A percentile compares a stretch with the other conserved stretches of the same genome.
Evolutionary conservation across 208 protist species (phyloP).

Genomic region (Blastocrithidia nonstop): DNA sequence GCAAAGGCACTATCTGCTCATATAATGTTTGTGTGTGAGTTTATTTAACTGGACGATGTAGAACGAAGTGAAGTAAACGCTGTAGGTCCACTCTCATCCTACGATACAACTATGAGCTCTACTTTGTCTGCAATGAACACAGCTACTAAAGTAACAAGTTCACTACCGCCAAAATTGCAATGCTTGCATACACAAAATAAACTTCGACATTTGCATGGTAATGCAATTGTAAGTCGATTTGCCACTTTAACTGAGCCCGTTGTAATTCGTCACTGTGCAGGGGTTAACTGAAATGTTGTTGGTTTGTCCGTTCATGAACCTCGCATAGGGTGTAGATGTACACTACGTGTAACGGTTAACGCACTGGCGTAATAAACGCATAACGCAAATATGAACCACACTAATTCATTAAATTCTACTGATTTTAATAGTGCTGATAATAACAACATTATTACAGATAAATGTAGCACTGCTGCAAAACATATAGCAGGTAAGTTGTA

Average conservation of each 20-base stretch:
- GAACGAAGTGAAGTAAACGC: constrained; percentile 16
- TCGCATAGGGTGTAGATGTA: constrained; percentile 32
- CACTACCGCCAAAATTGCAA: not conserved
- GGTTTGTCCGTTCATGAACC: constrained; percentile 23
- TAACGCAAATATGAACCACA: too few relatives aligned
- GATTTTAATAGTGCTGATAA: too few relatives aligned
- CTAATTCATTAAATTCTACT: too few relatives aligned
- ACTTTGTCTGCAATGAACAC: not conserved
- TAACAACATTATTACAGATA: constrained; percentile 12
- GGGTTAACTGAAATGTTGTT: constrained; percentile 37
- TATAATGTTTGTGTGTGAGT: constrained; percentile 62
- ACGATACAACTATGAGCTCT: constrained; percentile 2
- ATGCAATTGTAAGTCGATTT: constrained; percentile 41
- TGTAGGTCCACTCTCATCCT: constrained; percentile 28
- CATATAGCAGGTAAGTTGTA: too few relatives aligned
- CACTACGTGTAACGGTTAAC: constrained; percentile 25
- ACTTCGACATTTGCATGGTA: constrained; percentile 57
- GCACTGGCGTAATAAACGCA: constrained; percentile 14
- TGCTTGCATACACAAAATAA: not conserved
- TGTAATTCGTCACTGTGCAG: constrained; percentile 23
- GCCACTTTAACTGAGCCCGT: constrained; percentile 15
- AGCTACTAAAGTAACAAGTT: not conserved
- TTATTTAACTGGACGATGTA: constrained; percentile 42
- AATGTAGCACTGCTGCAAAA: too few relatives aligned
- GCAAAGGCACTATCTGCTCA: constrained; percentile 37